Evolutionary conservation across 169 alveolate genomes (phyloP).

Genomic region (Cryptosporidium bovis): DNA sequence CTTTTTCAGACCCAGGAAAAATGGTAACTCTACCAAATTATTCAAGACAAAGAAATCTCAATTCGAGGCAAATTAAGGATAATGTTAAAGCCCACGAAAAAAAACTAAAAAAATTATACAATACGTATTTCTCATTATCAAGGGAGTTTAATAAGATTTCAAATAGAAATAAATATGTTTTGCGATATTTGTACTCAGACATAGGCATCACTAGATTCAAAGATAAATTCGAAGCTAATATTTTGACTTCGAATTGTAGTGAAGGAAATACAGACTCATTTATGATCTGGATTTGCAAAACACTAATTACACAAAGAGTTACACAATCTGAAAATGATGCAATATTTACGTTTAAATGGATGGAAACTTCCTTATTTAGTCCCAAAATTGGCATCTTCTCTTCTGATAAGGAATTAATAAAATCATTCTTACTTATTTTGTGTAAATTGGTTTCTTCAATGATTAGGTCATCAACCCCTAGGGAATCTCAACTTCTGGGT

Average conservation of each 20-base stretch:
- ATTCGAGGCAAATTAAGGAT: slow-evolving; percentile 49
- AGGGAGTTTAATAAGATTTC: slow-evolving; percentile 8
- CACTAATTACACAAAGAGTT: slow-evolving; percentile 47
- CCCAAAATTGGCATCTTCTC: slow-evolving; percentile 30
- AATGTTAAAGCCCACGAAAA: slow-evolving; percentile 34
- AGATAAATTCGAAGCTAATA: not conserved
- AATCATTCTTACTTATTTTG: slow-evolving; percentile 3
- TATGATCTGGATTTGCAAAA: slow-evolving; percentile 53
- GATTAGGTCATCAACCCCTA: slow-evolving; percentile 50
- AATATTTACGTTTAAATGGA: slow-evolving; percentile 46
- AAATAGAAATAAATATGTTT: slow-evolving; percentile 1
- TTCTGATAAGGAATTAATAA: not conserved
- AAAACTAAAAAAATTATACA: slow-evolving; percentile 19
- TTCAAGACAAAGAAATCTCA: slow-evolving; percentile 4
- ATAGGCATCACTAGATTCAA: not conserved
- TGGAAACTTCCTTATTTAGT: slow-evolving; percentile 23
- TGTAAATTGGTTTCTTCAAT: slow-evolving; percentile 19
- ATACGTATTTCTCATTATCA: slow-evolving; percentile 11
- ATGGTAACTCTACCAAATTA: slow-evolving; percentile 19
- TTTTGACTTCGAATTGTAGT: not conserved
- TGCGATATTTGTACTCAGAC: not conserved
- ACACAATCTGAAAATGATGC: slow-evolving; percentile 65
- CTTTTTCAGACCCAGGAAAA: slow-evolving; percentile 29
- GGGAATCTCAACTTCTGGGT: slow-evolving; percentile 59
- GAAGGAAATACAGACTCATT: slow-evolving; percentile 7